phyloP scores from a whole-genome alignment of 495 filamentous ascomycete species.

The Opeltia flavorubescens region DNA sequence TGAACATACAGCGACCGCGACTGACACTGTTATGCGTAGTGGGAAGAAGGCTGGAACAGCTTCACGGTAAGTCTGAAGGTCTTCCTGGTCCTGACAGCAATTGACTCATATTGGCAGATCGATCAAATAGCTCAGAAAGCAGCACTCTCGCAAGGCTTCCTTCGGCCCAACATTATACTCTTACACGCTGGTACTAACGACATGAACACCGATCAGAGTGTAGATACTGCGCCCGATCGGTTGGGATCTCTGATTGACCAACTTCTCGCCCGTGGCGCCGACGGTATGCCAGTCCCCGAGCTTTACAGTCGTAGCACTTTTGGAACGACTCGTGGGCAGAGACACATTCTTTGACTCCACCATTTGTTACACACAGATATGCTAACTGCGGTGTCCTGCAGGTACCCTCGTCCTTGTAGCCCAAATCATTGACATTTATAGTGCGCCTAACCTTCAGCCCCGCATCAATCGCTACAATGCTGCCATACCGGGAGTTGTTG shows the following conservation, averaged over 20 bases:
- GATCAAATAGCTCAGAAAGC: not conserved
- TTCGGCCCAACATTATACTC: constrained; percentile 10
- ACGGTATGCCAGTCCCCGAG: too few relatives aligned
- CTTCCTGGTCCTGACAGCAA: not conserved
- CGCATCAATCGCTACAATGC: constrained; percentile 18
- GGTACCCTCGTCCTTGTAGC: constrained; percentile 24
- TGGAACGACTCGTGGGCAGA: too few relatives aligned
- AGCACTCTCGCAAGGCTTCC: not conserved
- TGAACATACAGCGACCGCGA: not conserved
- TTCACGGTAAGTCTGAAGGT: constrained; percentile 10
- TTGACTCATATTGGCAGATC: not conserved
- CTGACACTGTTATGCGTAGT: constrained; percentile 24
- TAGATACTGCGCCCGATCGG: constrained; percentile 14
- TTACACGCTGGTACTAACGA: constrained; percentile 16
- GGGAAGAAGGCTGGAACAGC: constrained; percentile 37
- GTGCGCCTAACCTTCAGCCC: constrained; percentile 18
- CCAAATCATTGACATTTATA: constrained; percentile 18
- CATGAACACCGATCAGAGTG: constrained; percentile 1
- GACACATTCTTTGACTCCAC: too few relatives aligned
- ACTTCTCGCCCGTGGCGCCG: constrained; percentile 19
- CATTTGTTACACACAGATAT: too few relatives aligned
- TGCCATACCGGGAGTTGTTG: constrained; percentile 17
- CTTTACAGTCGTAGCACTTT: too few relatives aligned
- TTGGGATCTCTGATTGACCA: constrained; percentile 21
- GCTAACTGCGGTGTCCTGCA: too few relatives aligned